These are phyloP conservation scores for Delonix regia DNA, from an alignment of 306 rosid species.

Conservation along the genomic window DNA sequence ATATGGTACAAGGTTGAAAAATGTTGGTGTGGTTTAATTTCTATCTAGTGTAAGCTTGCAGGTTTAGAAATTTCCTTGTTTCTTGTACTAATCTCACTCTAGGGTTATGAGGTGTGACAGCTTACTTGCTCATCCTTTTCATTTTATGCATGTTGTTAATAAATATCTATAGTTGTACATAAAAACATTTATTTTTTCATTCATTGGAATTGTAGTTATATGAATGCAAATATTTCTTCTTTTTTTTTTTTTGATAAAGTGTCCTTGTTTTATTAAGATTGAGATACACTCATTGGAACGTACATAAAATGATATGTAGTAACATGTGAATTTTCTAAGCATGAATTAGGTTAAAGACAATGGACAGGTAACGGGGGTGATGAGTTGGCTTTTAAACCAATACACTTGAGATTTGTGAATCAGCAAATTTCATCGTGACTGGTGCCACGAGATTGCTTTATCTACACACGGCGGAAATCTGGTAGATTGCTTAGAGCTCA, in stretches of 20 bases:
- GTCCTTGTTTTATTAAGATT: not conserved
- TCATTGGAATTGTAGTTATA: not conserved
- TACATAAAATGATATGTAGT: not conserved
- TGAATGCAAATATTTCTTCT: not conserved
- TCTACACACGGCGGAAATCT: not conserved
- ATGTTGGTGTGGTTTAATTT: too few relatives aligned
- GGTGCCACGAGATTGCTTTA: not conserved
- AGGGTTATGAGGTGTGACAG: too few relatives aligned
- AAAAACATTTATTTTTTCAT: not conserved
- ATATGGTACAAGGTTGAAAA: too few relatives aligned
- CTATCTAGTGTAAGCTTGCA: too few relatives aligned
- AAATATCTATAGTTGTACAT: not conserved
- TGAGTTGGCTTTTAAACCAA: conserved; percentile 4
- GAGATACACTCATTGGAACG: not conserved
- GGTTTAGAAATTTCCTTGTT: too few relatives aligned
- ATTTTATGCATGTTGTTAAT: conserved; percentile 26
- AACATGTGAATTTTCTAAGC: too few relatives aligned
- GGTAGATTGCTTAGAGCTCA: not conserved
- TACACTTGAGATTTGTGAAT: not conserved
- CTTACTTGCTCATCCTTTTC: conserved; percentile 1
- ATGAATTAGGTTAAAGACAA: not conserved
- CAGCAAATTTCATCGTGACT: not conserved
- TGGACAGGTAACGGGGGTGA: not conserved
- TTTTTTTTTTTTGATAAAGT: not conserved
- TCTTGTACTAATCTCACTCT: too few relatives aligned